Percentiles rank a stretch among this genome's conserved stretches.
These are phyloP conservation scores for Acacia confusa DNA, from an alignment of 306 rosid genomes.

Conservation along the genomic window DNA sequence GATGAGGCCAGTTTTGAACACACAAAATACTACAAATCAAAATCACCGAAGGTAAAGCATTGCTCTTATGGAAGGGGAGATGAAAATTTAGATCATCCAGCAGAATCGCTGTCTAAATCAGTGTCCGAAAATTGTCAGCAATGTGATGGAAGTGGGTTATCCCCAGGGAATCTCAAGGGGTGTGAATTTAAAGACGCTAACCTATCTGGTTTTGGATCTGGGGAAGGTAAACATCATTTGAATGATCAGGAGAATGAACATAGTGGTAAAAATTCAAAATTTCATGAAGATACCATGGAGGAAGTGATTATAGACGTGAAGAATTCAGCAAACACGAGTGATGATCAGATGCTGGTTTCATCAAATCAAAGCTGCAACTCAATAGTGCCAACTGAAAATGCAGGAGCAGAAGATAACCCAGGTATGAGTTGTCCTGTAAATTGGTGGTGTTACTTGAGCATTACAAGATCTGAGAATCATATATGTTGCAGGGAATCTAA, in stretches of 20 bases:
- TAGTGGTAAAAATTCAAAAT: conserved; percentile 34
- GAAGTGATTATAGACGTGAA: conserved; percentile 29
- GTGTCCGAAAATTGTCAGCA: conserved; percentile 44
- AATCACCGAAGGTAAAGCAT: conserved; percentile 55
- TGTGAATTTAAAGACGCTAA: conserved; percentile 38
- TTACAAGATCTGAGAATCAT: conserved; percentile 29
- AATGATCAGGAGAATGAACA: conserved; percentile 47
- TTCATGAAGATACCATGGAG: conserved; percentile 37
- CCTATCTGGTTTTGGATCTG: conserved; percentile 45
- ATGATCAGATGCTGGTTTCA: conserved; percentile 38
- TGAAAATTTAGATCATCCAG: conserved; percentile 51
- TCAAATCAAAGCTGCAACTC: conserved; percentile 31
- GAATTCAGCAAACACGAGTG: conserved; percentile 29
- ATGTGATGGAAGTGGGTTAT: conserved; percentile 45
- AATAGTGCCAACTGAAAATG: conserved; percentile 35
- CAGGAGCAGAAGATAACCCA: conserved; percentile 33
- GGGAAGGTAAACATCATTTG: conserved; percentile 44
- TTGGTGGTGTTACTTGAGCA: conserved; percentile 17
- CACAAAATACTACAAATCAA: conserved; percentile 55
- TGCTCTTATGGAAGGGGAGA: conserved; percentile 44
- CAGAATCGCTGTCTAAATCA: conserved; percentile 53
- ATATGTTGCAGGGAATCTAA: conserved; percentile 42
- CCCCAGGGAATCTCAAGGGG: conserved; percentile 47
- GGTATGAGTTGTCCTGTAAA: conserved; percentile 35
- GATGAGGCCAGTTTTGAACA: conserved; percentile 44